Conservation (phyloP, 2,329 filamentous ascomycete species). For the Chrysoporthe puriensis region DNA sequence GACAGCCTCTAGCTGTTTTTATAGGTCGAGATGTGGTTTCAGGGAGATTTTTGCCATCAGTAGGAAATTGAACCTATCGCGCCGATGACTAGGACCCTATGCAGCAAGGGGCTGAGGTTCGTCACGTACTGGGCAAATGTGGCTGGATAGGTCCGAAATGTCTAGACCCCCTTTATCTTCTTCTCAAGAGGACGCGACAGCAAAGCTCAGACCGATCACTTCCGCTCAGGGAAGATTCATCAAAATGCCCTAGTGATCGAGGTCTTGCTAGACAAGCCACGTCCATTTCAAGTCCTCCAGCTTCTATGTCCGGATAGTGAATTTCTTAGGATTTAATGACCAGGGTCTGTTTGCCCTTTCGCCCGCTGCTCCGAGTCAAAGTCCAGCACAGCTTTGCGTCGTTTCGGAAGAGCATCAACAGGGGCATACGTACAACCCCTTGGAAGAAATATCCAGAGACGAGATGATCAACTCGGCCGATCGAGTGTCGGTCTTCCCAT, state of each 20-base stretch:
- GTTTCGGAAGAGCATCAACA: neutral
- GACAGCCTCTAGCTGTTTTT: neutral
- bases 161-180: neutral
- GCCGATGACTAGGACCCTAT: neutral
- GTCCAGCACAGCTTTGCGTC: neutral
- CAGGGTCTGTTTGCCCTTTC: neutral
- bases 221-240: neutral
- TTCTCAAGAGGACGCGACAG: neutral
- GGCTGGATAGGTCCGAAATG: neutral
- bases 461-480: neutral
- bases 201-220: neutral
- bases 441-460: neutral
- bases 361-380: neutral
- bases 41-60: neutral
- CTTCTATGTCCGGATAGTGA: neutral
- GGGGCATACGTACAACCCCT: neutral
- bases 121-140: neutral
- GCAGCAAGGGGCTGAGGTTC: neutral
- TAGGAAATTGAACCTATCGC: neutral
- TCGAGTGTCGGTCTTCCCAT: neutral
- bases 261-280: neutral
- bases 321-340: neutral
- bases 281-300: neutral
- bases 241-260: neutral
- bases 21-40: slow-evolving; percentile 2